Base-by-base conservation (phyloP, 768 basidiomycete species). In the Trametes cingulata region DNA sequence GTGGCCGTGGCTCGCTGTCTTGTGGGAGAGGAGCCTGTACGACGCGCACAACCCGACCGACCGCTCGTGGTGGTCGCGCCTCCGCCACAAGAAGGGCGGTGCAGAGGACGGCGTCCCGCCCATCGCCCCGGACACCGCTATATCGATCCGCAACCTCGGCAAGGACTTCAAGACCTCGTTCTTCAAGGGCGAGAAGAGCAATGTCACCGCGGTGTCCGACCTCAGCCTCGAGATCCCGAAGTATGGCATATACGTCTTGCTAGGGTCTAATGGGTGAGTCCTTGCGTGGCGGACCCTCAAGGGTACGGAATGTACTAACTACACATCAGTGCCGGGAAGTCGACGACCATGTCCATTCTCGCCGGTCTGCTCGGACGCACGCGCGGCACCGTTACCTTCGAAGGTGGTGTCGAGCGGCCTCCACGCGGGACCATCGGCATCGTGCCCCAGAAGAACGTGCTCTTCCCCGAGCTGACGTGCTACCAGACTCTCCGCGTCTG, bases 381-480 rank as follows among this genome's bases (percentile, higher is more conserved):
- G 4, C 73, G 78, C 24, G 91, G 91, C 33, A 75, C 77, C 2
- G 76, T 92, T 17, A 74, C 77, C 0, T 81, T 79, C 58, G 82
- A 82, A 65, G 84, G 84, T 36, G 84, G 84, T 0, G 70, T 74
- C 17, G 67, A 78, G 40, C 76, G 75, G 27, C 85, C 87, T 7
- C 76, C 85, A 5, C 84, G 83, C 0, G 88, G 89, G 7, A 82
- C 82, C 0, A 69, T 93, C 17, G 90, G 91, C 1, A 86, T 93
- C 58, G 89, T 90, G 0, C 88, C 90, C 0, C 90, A 92, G 74
- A 91, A 89, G 75, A 91, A 93, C 65, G 90, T 93, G 5, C 77
- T 93, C 2, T 90, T 91, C 68, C 83, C 88, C 0, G 90, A 91
- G 54, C 74, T 93, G 19, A 81, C 85, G 1, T 91, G 89, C 68